Evolutionary conservation across 176 grass and related monocot species (phyloP).

Genomic region (Pontederia paniculata): DNA sequence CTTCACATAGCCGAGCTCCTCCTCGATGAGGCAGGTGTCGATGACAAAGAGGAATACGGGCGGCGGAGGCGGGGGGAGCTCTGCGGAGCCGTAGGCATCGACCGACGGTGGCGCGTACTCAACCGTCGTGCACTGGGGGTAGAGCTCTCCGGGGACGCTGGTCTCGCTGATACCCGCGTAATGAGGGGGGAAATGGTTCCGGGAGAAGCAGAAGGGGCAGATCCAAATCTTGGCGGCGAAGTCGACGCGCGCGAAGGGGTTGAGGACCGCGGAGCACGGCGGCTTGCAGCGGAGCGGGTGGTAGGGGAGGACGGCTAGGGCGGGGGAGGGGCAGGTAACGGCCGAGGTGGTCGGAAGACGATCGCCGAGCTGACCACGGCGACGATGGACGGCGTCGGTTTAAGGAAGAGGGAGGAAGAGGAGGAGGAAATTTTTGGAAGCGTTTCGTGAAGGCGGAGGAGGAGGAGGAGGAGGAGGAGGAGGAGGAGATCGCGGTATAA

Average conservation of each 20-base stretch:
- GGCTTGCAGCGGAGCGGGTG: conserved; percentile 83
- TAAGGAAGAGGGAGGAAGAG: no score
- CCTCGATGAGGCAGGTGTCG: conserved; percentile 94
- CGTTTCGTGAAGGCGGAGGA: neutral
- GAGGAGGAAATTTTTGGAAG: neutral
- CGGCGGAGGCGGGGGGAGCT: conserved; percentile 27
- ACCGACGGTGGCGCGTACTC: conserved; percentile 37
- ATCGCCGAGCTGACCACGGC: neutral
- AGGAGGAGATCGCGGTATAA: neutral
- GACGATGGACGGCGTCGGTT: neutral
- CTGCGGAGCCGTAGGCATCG: neutral
- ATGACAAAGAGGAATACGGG: conserved; percentile 90
- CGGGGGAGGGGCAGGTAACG: conserved; percentile 24
- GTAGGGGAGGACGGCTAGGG: conserved; percentile 51
- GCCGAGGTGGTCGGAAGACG: neutral
- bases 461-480: neutral
- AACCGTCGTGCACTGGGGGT: conserved; percentile 70
- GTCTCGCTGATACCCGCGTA: conserved; percentile 72
- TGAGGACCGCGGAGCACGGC: conserved; percentile 67
- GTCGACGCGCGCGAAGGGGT: conserved; percentile 86
- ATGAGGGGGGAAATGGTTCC: conserved; percentile 92
- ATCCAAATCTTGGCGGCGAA: conserved; percentile 99
- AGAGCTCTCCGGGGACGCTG: conserved; percentile 89
- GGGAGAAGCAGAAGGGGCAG: conserved; percentile 93
- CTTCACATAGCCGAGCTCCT: conserved; percentile 83